Conservation (phyloP, 352 stramenopile species). For the Globisporangium parvum region DNA sequence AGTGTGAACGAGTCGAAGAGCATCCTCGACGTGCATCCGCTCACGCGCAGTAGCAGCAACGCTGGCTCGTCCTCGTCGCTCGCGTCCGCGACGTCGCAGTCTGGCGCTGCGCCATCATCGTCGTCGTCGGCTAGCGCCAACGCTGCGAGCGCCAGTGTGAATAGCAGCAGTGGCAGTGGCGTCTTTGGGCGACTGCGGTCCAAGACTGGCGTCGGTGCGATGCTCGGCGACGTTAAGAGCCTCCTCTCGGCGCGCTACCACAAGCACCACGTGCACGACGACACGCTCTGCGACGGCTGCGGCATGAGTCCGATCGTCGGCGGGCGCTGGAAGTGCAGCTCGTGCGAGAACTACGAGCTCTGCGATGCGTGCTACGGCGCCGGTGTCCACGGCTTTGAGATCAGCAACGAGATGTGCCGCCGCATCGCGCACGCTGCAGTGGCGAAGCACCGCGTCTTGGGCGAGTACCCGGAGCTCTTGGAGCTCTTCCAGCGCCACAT, state of each 20-base stretch:
- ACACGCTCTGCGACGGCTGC: slow-evolving; percentile 76
- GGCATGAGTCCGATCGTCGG: slow-evolving; percentile 73
- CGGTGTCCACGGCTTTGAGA: slow-evolving; percentile 65
- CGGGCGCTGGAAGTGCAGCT: slow-evolving; percentile 70
- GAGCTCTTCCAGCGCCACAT: slow-evolving; percentile 64
- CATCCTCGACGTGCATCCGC: slow-evolving; percentile 31
- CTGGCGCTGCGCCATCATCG: slow-evolving; percentile 16
- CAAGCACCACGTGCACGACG: slow-evolving; percentile 67
- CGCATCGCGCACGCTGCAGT: slow-evolving; percentile 52
- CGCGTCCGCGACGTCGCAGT: not conserved
- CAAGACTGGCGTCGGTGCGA: slow-evolving; percentile 34
- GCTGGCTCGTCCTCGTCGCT: not conserved
- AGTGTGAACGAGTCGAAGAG: slow-evolving; percentile 50
- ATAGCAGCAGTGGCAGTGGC: slow-evolving; percentile 17
- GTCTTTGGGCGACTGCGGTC: slow-evolving; percentile 46
- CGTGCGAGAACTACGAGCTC: slow-evolving; percentile 61
- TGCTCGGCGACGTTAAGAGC: slow-evolving; percentile 61
- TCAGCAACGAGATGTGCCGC: slow-evolving; percentile 63
- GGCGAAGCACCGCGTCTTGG: slow-evolving; percentile 42
- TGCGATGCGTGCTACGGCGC: slow-evolving; percentile 63
- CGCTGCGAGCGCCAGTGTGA: not conserved
- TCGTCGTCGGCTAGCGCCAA: slow-evolving; percentile 12
- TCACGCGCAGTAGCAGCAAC: not conserved
- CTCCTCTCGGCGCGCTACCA: slow-evolving; percentile 40
- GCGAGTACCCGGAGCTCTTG: slow-evolving; percentile 60